Evolutionary conservation across 2,329 filamentous ascomycete genomes (phyloP).

Genomic region (Ascochyta pisi): DNA sequence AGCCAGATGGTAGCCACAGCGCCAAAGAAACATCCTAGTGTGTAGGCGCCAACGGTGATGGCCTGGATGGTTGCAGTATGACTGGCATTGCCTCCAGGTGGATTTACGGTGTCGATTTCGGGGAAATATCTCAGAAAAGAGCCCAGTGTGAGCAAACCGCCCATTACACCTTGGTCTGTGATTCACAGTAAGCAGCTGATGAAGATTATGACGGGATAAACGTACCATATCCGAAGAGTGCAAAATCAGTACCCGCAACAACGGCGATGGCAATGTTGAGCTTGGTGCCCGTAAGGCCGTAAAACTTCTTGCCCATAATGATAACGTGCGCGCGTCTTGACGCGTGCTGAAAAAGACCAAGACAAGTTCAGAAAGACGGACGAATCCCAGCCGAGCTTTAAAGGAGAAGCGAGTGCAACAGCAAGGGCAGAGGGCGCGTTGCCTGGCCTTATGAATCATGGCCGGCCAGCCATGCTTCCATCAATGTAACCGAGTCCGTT

Average conservation of each 20-base stretch:
- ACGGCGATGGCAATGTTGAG: slow-evolving; percentile 72
- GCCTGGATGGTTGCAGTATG: slow-evolving; percentile 54
- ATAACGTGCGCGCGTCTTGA: neutral
- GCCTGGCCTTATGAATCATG: slow-evolving; percentile 10
- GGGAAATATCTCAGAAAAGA: slow-evolving; percentile 61
- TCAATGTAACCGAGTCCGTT: slow-evolving; percentile 9
- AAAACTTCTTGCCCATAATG: slow-evolving; percentile 54
- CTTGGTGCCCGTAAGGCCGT: slow-evolving; percentile 69
- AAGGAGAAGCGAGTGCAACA: slow-evolving; percentile 2
- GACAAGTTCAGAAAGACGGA: slow-evolving; percentile 1
- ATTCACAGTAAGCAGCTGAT: neutral
- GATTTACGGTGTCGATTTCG: slow-evolving; percentile 49
- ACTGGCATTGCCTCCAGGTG: slow-evolving; percentile 38
- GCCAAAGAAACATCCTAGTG: slow-evolving; percentile 54
- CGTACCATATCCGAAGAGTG: slow-evolving; percentile 68
- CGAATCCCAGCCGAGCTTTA: slow-evolving; percentile 2
- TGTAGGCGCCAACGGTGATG: slow-evolving; percentile 49
- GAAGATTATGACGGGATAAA: slow-evolving; percentile 44
- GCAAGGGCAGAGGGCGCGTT: slow-evolving; percentile 1
- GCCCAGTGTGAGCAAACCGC: slow-evolving; percentile 69
- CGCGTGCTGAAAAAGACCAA: slow-evolving; percentile 9
- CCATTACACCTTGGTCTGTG: slow-evolving; percentile 63
- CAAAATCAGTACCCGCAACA: slow-evolving; percentile 76
- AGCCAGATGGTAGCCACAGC: slow-evolving; percentile 55
- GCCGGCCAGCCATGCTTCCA: slow-evolving; percentile 1